Evolutionary conservation across 768 basidiomycete genomes (phyloP), one percentile per base, ranked within the genome.

Genomic region (Cyclocybe cylindracea): DNA sequence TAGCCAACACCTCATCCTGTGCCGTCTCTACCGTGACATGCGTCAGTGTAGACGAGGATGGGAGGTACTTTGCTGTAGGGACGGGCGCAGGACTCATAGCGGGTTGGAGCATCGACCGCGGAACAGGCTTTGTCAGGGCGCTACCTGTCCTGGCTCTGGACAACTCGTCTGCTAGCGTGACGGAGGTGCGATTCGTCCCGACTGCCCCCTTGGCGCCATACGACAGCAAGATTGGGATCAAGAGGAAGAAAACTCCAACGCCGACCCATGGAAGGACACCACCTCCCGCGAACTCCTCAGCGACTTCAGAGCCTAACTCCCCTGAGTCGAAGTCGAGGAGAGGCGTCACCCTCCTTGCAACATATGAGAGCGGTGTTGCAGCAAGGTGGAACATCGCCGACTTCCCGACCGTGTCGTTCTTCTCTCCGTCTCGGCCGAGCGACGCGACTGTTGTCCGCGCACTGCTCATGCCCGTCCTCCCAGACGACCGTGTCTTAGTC

Each of bases 1-100:
- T 66, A 58, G 71, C 79, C 14, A 79, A 74, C 61, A 74, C 78
- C 4, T 81, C 79, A 6, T 81, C 79, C 1, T 77, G 72, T 32
- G 60, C 76, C 13, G 66, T 72, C 3, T 77, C 78, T 2, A 77
- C 79, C 1, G 54, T 90, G 37, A 86, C 84, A 2, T 77, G 80
- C 16, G 70, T 93, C 16, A 78, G 85, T 1, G 70, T 94, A 13
- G 83, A 88, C 54, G 77, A 79, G 24, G 65, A 62, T 3, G 90
- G 89, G 3, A 65, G 73, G 16, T 78, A 79, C 57, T 83, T 85
- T 54, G 90, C 89, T 2, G 83, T 86, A 11, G 91, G 91, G 5
- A 91, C 89, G 10, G 76, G 78, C 10, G 74, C 77, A 1, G 92
- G 93, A 1, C 62, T 77, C 2, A 76, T 94, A 46, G 78, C 78